Evolutionary conservation across 1,284 basidiomycete species (phyloP).

Genomic region (Leucoagaricus sp.): DNA sequence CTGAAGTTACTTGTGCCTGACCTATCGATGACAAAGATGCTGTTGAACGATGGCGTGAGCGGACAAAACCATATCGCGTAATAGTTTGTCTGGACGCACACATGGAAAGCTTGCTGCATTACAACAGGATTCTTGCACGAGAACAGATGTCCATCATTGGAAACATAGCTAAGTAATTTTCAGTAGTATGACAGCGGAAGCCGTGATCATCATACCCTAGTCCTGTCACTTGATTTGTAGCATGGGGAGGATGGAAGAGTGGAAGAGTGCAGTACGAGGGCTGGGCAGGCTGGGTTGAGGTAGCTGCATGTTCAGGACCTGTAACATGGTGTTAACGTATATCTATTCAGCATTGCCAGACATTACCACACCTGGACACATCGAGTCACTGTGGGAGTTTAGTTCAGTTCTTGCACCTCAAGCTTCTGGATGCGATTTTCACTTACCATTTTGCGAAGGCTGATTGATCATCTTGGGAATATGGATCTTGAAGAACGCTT

Average conservation of each 20-base stretch:
- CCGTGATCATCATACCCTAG: constrained; percentile 13
- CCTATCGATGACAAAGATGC: constrained; percentile 57
- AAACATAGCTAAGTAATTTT: constrained; percentile 42
- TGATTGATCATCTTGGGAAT: constrained; percentile 52
- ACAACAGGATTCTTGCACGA: constrained; percentile 55
- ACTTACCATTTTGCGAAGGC: constrained; percentile 59
- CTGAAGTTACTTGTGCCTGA: constrained; percentile 17
- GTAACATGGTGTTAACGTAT: background rate
- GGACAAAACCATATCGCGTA: background rate
- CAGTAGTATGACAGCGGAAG: background rate
- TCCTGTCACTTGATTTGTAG: background rate
- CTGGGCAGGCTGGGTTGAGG: constrained; percentile 36
- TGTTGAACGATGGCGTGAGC: constrained; percentile 21
- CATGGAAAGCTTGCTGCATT: constrained; percentile 57
- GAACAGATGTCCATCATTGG: constrained; percentile 52
- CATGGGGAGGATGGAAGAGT: constrained; percentile 50
- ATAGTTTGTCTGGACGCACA: constrained; percentile 42
- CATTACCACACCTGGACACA: constrained; percentile 46
- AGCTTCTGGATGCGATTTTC: background rate
- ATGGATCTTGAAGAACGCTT: constrained; percentile 43
- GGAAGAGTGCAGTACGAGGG: constrained; percentile 59
- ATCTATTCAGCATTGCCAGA: background rate
- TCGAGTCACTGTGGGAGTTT: constrained; percentile 45
- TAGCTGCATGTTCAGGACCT: constrained; percentile 52
- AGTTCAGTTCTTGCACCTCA: background rate